These are phyloP conservation scores for Iris macrosiphon DNA, from an alignment of 106 monocot species.

Conservation along the genomic window DNA sequence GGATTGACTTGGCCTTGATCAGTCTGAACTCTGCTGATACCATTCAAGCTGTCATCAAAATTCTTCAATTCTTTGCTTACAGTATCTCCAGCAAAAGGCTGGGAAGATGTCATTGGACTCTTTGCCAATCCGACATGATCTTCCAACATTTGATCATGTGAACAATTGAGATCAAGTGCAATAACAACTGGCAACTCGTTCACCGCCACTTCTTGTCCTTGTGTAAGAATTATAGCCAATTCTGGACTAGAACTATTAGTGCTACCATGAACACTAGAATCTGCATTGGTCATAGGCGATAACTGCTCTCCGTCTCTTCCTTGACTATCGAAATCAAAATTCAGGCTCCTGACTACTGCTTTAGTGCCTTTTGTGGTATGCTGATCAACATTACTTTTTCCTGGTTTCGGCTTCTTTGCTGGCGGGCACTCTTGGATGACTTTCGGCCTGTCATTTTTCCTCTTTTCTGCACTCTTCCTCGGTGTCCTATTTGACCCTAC, in stretches of 20 bases:
- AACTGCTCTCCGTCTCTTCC: background rate
- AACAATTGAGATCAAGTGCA: constrained; percentile 9
- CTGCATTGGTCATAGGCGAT: background rate
- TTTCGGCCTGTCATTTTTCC: constrained; percentile 60
- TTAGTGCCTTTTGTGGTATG: background rate
- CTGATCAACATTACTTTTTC: constrained; percentile 4
- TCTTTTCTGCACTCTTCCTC: constrained; percentile 19
- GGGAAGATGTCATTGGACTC: background rate
- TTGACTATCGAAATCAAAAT: constrained; percentile 34
- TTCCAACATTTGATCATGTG: too few species aligned
- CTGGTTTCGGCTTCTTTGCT: constrained; percentile 19
- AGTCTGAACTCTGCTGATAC: too few species aligned
- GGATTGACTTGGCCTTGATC: too few species aligned
- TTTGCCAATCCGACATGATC: background rate
- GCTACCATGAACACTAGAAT: background rate
- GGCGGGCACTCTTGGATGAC: constrained; percentile 45
- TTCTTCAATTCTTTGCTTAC: constrained; percentile 7
- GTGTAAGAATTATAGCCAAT: background rate
- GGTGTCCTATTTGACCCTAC: constrained; percentile 14
- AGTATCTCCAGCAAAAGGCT: too few species aligned
- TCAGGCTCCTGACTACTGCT: constrained; percentile 36
- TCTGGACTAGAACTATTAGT: background rate
- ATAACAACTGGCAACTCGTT: constrained; percentile 5
- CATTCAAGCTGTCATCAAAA: background rate
- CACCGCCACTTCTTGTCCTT: constrained; percentile 6